Evolutionary conservation across 176 grass and related monocot species (phyloP), one percentile per base, ranked within the genome.

Genomic region (Themeda triandra): DNA sequence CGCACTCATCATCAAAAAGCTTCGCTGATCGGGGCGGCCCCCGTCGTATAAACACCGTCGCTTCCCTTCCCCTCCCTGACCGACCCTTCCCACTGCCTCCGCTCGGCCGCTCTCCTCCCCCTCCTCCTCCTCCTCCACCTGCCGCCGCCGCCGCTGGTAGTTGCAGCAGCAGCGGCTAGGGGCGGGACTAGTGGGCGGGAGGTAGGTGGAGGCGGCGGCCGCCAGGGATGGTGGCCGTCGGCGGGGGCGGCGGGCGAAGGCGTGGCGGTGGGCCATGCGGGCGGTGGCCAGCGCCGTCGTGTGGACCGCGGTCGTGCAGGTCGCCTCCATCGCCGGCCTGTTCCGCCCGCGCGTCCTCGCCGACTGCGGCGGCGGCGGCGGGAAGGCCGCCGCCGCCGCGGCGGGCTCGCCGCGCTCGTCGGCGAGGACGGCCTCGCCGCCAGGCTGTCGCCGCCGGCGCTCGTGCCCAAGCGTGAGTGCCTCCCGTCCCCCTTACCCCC

Each of bases 231-330:
- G 15, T 30, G 78, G 67, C 73, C 56, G 23, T 66, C 14, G 76
- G 76, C 67, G 41, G 54, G 74, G 54, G 4, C 71, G 85, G 71
- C 65, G 80, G 30, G 53, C 87, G 80, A 86, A 78, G 14, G 75
- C 53, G 64, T 91, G 90, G 86, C 79, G 93, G 64, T 99, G 91
- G 96, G 84, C 91, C 36, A 91, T 99, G 89, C 86, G 91, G 65
- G 89, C 92, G 85, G 96, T 84, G 56, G 89, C 93, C 15, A 98
- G 96, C 80, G 90, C 90, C 63, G 79, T 98, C 54, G 45, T 96
- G 44, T 98, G 96, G 96, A 94, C 88, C 66, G 91, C 82, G 24
- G 83, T 95, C 24, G 91, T 95, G 86, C 96, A 98, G 83, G 83
- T 98, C 24, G 87, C 92, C 15, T 93, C 91, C 54, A 80, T 96